Conservation (phyloP, 2,329 filamentous ascomycete species). For the Davidsoniella neocaledoniae region DNA sequence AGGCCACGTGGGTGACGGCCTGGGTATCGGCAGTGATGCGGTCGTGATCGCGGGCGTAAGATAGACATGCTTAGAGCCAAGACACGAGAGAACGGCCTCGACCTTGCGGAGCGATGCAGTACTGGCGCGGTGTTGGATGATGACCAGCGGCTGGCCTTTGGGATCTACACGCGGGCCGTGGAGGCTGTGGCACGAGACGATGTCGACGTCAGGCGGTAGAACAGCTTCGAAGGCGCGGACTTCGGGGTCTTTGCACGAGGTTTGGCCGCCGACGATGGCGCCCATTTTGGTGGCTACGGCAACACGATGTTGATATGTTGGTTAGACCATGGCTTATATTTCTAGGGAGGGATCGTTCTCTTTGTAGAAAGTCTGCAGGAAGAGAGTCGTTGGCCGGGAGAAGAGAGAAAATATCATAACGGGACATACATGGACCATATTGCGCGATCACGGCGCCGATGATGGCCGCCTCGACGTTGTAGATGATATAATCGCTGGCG, state of each 20-base stretch:
- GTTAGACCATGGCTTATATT: too few relatives aligned
- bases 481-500: conserved; percentile 95
- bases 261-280: conserved; percentile 93
- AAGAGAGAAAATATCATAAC: conserved; percentile 11
- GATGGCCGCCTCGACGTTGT: conserved; percentile 87
- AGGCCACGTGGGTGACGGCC: conserved; percentile 92
- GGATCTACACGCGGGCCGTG: conserved; percentile 86
- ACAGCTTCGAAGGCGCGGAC: conserved; percentile 84
- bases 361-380: too few relatives aligned
- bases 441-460: conserved; percentile 75
- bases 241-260: conserved; percentile 94
- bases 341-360: too few relatives aligned
- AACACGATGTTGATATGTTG: too few relatives aligned
- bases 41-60: conserved; percentile 77
- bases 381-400: too few relatives aligned
- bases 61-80: conserved; percentile 73
- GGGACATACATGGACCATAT: conserved; percentile 69
- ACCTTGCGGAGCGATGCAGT: conserved; percentile 62
- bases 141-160: conserved; percentile 73
- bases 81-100: conserved; percentile 63
- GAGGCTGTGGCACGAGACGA: conserved; percentile 89
- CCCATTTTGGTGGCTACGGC: conserved; percentile 71
- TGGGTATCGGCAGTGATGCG: conserved; percentile 97
- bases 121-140: conserved; percentile 85
- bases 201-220: conserved; percentile 75